Conservation (phyloP, 2,329 filamentous ascomycete genomes). For the Phoma herbarum region DNA sequence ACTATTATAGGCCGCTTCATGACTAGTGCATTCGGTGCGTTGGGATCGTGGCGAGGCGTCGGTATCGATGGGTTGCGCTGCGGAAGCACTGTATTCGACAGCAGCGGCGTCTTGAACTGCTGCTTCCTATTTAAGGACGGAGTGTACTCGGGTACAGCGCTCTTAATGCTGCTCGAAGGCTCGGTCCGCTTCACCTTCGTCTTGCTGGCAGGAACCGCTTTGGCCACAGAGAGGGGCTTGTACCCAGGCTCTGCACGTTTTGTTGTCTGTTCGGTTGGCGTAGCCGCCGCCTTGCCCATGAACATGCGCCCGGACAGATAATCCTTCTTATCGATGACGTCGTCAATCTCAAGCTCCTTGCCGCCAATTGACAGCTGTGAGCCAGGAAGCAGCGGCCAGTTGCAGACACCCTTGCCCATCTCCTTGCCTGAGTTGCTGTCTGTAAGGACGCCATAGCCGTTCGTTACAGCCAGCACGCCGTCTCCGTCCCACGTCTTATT, state of each 20-base stretch:
- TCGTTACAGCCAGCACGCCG: constrained; percentile 67
- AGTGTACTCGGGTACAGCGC: constrained; percentile 49
- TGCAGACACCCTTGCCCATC: constrained; percentile 66
- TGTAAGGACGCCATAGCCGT: constrained; percentile 67
- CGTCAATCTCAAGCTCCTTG: constrained; percentile 74
- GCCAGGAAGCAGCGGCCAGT: constrained; percentile 66
- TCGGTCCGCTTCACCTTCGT: constrained; percentile 31
- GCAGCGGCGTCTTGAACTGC: constrained; percentile 70
- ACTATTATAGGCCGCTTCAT: constrained; percentile 69
- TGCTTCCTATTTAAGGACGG: constrained; percentile 53
- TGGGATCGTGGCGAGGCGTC: constrained; percentile 71
- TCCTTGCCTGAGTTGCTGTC: constrained; percentile 68
- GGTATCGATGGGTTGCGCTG: constrained; percentile 59
- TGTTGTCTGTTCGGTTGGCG: constrained; percentile 28
- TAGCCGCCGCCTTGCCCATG: constrained; percentile 39
- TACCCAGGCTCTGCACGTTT: constrained; percentile 28
- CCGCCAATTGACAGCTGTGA: constrained; percentile 69
- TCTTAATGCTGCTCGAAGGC: constrained; percentile 37
- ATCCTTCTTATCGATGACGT: constrained; percentile 67
- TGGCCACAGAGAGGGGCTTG: constrained; percentile 23
- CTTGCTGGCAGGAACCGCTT: constrained; percentile 12
- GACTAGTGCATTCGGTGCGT: constrained; percentile 66
- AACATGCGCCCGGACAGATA: constrained; percentile 62
- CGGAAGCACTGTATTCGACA: constrained; percentile 61
- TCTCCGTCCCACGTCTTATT: constrained; percentile 82